Base-by-base conservation (phyloP, 306 rosid species). In the Cucurbita pepo region DNA sequence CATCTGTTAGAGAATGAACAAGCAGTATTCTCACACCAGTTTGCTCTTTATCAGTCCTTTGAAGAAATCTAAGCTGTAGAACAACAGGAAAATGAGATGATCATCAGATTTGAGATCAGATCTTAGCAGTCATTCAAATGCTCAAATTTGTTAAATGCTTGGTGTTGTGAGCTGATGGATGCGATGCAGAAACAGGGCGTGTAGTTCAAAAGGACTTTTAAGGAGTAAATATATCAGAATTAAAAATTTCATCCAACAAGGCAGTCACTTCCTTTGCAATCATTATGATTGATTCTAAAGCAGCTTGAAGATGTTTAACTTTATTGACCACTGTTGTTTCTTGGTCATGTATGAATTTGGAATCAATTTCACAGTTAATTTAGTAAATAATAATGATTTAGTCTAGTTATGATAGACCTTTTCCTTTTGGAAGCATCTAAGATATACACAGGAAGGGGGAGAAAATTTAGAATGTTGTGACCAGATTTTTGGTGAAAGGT, bases 21-120 rank as follows among this genome's bases (percentile, higher is more conserved):
- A 8, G 48, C 30, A 16, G 25, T 19, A n/a, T 76, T 67, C 79
- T 88, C 81, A 88, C 36, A 78, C 79, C 65, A 89, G 90, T 77
- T 89, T 89, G 71, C 88, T 84, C 76, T 85, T 89, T 70, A 91
- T 77, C 74, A 91, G 80, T 73, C 97, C 94, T 70, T 81, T 86
- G 88, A 91, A 83, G 81, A 91, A 91, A 81, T 91, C 96, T 72
- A 91, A 87, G 77, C 91, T 87, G 88, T 54, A 61, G 73, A 66
- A 69, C 84, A 66, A 84, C 60, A 13, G 52, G 60, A 56, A 71
- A 53, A 64, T 76, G 37, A 25, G 64, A 76, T 77, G 45, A 75
- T 67, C 50, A 76, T 54, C 57, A 67, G 54, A 43, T 19, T 59
- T 57, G 38, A 36, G 43, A 55, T 69, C 16, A 45, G 47, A 4